Percentiles rank a stretch among this genome's conserved stretches.
Evolutionary conservation across 306 rosid genomes (phyloP).

Genomic region (Herpetospermum pedunculosum): DNA sequence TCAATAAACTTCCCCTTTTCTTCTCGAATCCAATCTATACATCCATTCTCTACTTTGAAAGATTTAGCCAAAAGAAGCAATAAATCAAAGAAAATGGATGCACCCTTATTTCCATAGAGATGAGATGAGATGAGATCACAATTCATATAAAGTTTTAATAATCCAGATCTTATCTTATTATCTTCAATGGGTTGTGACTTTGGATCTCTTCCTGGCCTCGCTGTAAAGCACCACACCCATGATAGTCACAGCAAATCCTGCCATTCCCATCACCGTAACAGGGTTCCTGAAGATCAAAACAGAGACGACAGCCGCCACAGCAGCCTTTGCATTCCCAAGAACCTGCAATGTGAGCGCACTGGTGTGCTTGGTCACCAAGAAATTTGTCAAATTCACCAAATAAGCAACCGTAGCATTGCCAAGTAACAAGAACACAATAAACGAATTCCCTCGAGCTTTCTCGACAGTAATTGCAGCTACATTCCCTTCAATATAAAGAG

Average conservation of each 20-base stretch:
- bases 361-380: slow-evolving; percentile 55
- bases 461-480: slow-evolving; percentile 24
- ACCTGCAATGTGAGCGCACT: slow-evolving; percentile 64
- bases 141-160: neutral
- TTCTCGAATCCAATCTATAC: slow-evolving; percentile 11
- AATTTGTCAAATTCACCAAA: slow-evolving; percentile 54
- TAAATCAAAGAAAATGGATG: slow-evolving; percentile 2
- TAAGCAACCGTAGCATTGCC: slow-evolving; percentile 71
- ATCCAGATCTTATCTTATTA: neutral
- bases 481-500: slow-evolving; percentile 60
- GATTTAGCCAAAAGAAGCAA: slow-evolving; percentile 3
- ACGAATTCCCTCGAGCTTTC: slow-evolving; percentile 36
- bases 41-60: neutral
- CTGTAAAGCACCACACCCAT: slow-evolving; percentile 74
- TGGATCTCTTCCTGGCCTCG: slow-evolving; percentile 63
- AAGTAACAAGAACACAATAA: slow-evolving; percentile 33
- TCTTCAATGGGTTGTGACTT: slow-evolving; percentile 24
- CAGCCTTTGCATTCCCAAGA: slow-evolving; percentile 61
- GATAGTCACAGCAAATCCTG: slow-evolving; percentile 43
- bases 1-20: neutral
- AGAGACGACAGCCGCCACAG: slow-evolving; percentile 57
- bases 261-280: slow-evolving; percentile 51
- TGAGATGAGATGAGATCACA: neutral
- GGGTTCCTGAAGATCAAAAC: slow-evolving; percentile 62
- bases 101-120: neutral